These are phyloP conservation scores for Aphanoascus verrucosus DNA, from an alignment of 2,329 filamentous ascomycete species.

Conservation along the genomic window DNA sequence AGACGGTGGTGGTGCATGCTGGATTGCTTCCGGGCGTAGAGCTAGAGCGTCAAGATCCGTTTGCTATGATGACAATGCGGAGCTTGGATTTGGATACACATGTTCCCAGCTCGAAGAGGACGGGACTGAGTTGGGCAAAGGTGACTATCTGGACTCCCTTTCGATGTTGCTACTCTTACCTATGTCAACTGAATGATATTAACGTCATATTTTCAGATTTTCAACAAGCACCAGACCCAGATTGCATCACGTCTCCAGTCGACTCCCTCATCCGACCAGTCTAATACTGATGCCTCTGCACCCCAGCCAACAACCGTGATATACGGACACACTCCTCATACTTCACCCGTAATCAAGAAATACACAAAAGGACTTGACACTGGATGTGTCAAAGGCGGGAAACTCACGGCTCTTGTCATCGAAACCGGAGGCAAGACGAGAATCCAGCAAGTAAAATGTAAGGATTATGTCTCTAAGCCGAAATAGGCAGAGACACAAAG, in stretches of 20 bases:
- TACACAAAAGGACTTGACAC: constrained; percentile 82
- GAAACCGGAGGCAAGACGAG: constrained; percentile 42
- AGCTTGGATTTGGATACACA: constrained; percentile 57
- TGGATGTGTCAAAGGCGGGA: constrained; percentile 64
- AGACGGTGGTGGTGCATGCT: constrained; percentile 70
- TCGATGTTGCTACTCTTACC: constrained; percentile 10
- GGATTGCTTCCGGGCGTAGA: constrained; percentile 68
- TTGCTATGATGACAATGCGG: constrained; percentile 86
- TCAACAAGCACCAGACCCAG: constrained; percentile 39
- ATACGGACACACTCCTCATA: constrained; percentile 76
- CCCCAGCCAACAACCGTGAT: constrained; percentile 54
- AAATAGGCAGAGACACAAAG: not conserved
- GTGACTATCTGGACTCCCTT: constrained; percentile 21
- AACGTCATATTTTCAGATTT: constrained; percentile 29
- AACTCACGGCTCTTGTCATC: constrained; percentile 67
- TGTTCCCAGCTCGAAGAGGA: constrained; percentile 42
- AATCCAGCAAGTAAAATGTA: constrained; percentile 36
- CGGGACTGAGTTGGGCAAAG: constrained; percentile 57
- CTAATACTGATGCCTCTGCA: not conserved
- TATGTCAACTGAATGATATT: not conserved
- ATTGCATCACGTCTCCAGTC: not conserved
- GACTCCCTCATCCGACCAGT: not conserved
- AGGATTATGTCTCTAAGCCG: constrained; percentile 14
- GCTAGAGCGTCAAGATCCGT: constrained; percentile 62
- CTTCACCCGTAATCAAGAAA: constrained; percentile 53